phyloP scores from a whole-genome alignment of 2,329 filamentous ascomycete genomes.

The Diplodia sapinea region DNA sequence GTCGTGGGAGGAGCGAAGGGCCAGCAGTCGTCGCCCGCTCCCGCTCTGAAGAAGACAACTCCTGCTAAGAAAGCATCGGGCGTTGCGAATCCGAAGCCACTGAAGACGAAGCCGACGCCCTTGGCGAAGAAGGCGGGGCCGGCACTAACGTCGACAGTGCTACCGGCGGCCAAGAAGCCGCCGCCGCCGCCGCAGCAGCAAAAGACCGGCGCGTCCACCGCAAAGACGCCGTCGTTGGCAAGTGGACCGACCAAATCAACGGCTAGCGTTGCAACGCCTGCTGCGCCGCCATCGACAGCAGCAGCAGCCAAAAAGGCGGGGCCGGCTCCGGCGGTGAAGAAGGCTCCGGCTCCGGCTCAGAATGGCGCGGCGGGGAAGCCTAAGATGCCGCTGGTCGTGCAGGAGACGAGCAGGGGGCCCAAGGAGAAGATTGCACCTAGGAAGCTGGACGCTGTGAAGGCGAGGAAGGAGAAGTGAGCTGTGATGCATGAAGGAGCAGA shows the following conservation, averaged over 20 bases:
- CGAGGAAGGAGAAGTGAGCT: neutral
- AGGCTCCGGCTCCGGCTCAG: neutral
- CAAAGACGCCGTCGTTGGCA: neutral
- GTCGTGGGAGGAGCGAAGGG: neutral
- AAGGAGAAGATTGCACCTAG: conserved; percentile 25
- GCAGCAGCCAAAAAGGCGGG: neutral
- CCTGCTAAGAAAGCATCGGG: neutral
- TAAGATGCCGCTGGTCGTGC: conserved; percentile 16
- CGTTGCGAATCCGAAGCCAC: conserved; percentile 1
- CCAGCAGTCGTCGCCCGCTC: neutral
- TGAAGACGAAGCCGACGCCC: neutral
- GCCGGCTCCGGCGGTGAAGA: neutral
- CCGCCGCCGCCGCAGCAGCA: neutral
- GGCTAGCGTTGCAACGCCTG: conserved; percentile 8
- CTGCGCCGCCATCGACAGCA: neutral
- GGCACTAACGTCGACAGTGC: conserved; percentile 4
- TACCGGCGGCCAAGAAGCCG: conserved; percentile 12
- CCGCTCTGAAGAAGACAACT: neutral
- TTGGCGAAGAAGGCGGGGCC: neutral
- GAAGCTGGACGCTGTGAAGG: conserved; percentile 9
- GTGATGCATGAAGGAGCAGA: neutral
- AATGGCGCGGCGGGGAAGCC: neutral
- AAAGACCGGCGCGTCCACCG: neutral
- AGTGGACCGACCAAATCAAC: conserved; percentile 9
- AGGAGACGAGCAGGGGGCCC: conserved; percentile 23